Base-by-base conservation (phyloP, 1,284 basidiomycete genomes). In the Tilletia caries region DNA sequence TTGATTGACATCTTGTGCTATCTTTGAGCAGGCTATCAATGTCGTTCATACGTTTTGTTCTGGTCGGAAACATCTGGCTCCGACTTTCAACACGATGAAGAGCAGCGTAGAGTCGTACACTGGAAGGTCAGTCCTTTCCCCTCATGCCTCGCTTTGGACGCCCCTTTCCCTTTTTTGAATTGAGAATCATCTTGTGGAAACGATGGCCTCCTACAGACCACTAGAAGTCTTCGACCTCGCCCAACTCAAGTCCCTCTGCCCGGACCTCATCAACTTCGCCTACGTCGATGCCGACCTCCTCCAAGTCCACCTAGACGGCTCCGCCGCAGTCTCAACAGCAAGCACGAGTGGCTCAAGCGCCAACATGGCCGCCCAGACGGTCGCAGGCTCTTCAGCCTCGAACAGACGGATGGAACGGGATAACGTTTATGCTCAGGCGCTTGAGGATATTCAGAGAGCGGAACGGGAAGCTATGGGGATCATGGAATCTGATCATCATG, bases 11-110 rank as follows among this genome's bases (percentile, higher is more conserved):
- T n/a, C n/a, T n/a, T n/a, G n/a, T n/a, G n/a, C n/a, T n/a, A n/a
- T n/a, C n/a, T n/a, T n/a, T n/a, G n/a, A n/a, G n/a, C 52, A 93
- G 90, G 92, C 93, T 20, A 85, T 95, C 70, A 95, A 94, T 76
- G 93, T 92, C 3, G 92, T 95, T 1, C 88, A 94, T 67, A 92
- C 91, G 0, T 95, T 95, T 78, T 88, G 92, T 68, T 91, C 91
- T 2, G 90, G 91, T 0, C 87, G 91, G 75, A 92, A 92, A 76
- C 89, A 92, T 74, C 85, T 95, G 66, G 90, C 91, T 1, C 90
- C 89, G 2, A 93, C 92, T 0, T 94, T 93, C 79, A 86, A 89
- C 3, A 87, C 89, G 6, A 87, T 95, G 44, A 88, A 90, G 64
- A 86, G 87, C 13, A 92, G 91, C 32, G 91, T 93, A 0, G 91